Base-by-base conservation (phyloP, 129 eudicot genomes). In the Smallanthus sonchifolius region DNA sequence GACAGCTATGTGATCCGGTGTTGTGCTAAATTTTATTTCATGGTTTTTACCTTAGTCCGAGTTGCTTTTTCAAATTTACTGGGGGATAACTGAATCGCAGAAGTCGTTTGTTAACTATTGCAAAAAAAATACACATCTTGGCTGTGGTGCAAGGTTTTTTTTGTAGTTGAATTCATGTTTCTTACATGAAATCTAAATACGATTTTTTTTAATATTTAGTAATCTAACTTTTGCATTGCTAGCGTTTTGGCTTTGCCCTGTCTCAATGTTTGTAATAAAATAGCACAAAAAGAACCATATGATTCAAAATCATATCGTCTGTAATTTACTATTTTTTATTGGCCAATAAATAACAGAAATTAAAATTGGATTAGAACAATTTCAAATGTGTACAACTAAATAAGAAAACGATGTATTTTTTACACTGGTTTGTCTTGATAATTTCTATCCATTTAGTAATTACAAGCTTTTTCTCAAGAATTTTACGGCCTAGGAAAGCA, bases 71-170 rank as follows among this genome's bases (percentile, higher is more conserved):
- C 16, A 49, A 56, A 44, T 68, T 67, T 59, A 37, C 30, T 38
- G 67, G 3, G 70, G 73, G 75, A 77, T 78, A 49, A 37, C 77
- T 38, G 72, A 71, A 78, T 60, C 19, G 72, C 9, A 16, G 45
- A 78, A 64, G 32, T 70, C 6, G 6, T 47, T 72, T 78, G 42
- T 48, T 5, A 7, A 55, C 35, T 19, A 20, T 2, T 17, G 35
- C 14, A 71, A 78, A 43, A 78, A 43, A 59, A 28, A 24, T 24
- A 42, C 42, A 15, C 65, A 60, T 60, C 40, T 59, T 60, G 9
- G 65, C 65, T 24, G 11, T 59, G 65, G 17, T 59, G 17, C 39
- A 59, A 59, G 38, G 37, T 59, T 59, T 32, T 32, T 59, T 14
- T 59, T 59, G 65, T 59, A 59, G 40, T 59, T 59, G n/a, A 32